phyloP scores from a whole-genome alignment of 495 filamentous ascomycete species.

The Penicillium coprophilum region DNA sequence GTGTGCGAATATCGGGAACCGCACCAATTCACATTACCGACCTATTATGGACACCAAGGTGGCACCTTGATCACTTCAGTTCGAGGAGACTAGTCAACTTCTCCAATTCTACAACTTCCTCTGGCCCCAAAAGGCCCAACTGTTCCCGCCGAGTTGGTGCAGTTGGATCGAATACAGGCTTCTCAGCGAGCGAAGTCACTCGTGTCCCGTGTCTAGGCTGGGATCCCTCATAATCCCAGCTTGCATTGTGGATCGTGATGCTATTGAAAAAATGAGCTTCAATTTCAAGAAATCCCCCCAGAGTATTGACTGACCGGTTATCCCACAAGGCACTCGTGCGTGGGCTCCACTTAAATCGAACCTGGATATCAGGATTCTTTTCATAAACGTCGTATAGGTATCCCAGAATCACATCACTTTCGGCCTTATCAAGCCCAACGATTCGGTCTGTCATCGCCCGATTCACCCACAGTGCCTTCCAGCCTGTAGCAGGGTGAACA shows the following conservation, averaged over 20 bases:
- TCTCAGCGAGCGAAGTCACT: constrained; percentile 67
- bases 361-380: constrained; percentile 65
- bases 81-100: constrained; percentile 1
- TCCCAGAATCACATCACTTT: constrained; percentile 66
- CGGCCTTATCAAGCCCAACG: constrained; percentile 62
- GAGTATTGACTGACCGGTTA: constrained; percentile 50
- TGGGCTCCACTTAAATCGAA: constrained; percentile 65
- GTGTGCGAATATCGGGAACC: too few relatives aligned
- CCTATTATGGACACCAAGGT: neutral
- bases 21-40: neutral
- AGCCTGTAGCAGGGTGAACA: constrained; percentile 68
- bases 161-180: constrained; percentile 59
- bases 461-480: constrained; percentile 72
- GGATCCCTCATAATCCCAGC: constrained; percentile 64
- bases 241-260: constrained; percentile 67
- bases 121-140: constrained; percentile 46
- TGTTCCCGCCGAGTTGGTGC: constrained; percentile 60
- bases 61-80: neutral
- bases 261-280: constrained; percentile 58
- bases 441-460: constrained; percentile 63
- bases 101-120: constrained; percentile 3
- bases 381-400: constrained; percentile 67
- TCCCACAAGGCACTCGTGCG: constrained; percentile 63
- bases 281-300: constrained; percentile 55
- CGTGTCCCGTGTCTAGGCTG: constrained; percentile 63